Percentiles rank a stretch among this genome's conserved stretches.
phyloP scores from a whole-genome alignment of 441 rosid genomes.

The Kokia cookei region DNA sequence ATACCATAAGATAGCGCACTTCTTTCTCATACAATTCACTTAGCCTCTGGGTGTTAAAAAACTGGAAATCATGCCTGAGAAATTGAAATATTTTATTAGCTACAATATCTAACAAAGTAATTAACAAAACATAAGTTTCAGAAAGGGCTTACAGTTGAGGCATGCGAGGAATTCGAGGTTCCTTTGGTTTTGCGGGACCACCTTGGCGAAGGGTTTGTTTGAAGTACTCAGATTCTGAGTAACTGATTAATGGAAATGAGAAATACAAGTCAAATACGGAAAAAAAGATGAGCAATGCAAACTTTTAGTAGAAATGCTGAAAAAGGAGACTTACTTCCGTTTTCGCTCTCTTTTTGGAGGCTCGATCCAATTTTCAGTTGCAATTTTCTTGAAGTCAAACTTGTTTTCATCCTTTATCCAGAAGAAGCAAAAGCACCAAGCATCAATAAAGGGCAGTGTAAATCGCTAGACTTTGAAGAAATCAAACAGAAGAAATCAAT shows the following conservation, averaged over 20 bases:
- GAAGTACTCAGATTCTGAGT: constrained; percentile 96
- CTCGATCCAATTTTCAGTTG: constrained; percentile 98
- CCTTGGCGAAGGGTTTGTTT: constrained; percentile 98
- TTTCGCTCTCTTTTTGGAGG: constrained; percentile 99
- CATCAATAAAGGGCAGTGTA: neutral
- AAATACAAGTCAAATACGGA: neutral
- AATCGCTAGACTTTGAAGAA: constrained; percentile 6
- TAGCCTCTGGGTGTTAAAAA: constrained; percentile 91
- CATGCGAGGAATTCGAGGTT: constrained; percentile 99
- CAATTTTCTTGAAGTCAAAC: constrained; percentile 94
- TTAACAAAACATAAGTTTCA: neutral
- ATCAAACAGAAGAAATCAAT: neutral
- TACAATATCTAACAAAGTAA: neutral
- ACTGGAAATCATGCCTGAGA: constrained; percentile 95
- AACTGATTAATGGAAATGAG: constrained; percentile 36
- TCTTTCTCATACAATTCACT: constrained; percentile 97
- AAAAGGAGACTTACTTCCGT: constrained; percentile 66
- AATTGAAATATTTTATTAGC: constrained; percentile 4
- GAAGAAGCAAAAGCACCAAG: neutral
- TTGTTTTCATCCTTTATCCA: constrained; percentile 82
- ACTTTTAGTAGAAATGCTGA: neutral
- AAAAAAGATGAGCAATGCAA: constrained; percentile 9
- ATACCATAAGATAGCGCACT: constrained; percentile 96
- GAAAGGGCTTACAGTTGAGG: constrained; percentile 75
- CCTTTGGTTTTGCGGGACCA: constrained; percentile 92